These are phyloP conservation scores for Beta macrorhiza DNA, from an alignment of 179 eudicot genomes.

Conservation along the genomic window DNA sequence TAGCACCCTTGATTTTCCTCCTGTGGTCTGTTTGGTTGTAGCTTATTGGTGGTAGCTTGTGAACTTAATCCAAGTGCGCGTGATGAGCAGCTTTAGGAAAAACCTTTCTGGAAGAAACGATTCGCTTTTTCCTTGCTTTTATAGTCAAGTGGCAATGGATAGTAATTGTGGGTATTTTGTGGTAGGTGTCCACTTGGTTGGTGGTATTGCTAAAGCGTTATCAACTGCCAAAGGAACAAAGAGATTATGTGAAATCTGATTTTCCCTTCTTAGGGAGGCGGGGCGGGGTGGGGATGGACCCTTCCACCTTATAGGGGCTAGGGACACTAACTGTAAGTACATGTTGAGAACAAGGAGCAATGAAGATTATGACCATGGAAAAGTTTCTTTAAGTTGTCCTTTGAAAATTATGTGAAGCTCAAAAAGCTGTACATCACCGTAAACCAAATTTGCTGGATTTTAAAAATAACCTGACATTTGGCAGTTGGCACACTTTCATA, in stretches of 20 bases:
- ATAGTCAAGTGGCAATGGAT: not conserved
- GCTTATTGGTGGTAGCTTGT: not conserved
- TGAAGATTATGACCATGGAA: not conserved
- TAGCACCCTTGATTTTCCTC: not conserved
- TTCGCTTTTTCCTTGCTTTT: too few species aligned
- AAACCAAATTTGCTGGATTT: not conserved
- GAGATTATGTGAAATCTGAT: too few species aligned
- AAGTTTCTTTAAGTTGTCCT: not conserved
- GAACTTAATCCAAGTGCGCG: not conserved
- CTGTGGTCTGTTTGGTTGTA: not conserved
- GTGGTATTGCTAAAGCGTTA: not conserved
- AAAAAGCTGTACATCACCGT: not conserved
- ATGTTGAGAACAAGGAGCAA: not conserved
- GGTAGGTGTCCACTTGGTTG: not conserved
- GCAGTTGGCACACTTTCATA: not conserved
- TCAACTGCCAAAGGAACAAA: not conserved
- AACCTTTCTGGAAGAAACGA: too few species aligned
- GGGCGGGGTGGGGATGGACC: not conserved
- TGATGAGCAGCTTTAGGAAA: too few species aligned
- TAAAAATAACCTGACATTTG: not conserved
- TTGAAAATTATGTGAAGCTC: not conserved
- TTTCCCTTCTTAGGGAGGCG: not conserved
- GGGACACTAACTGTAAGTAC: not conserved
- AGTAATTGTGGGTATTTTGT: not conserved
- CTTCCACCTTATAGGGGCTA: not conserved